A percentile compares a stretch with the other conserved stretches of the same genome.
These are phyloP conservation scores for Neofusicoccum sp. DNA, from an alignment of 2,329 filamentous ascomycete genomes.

Conservation along the genomic window DNA sequence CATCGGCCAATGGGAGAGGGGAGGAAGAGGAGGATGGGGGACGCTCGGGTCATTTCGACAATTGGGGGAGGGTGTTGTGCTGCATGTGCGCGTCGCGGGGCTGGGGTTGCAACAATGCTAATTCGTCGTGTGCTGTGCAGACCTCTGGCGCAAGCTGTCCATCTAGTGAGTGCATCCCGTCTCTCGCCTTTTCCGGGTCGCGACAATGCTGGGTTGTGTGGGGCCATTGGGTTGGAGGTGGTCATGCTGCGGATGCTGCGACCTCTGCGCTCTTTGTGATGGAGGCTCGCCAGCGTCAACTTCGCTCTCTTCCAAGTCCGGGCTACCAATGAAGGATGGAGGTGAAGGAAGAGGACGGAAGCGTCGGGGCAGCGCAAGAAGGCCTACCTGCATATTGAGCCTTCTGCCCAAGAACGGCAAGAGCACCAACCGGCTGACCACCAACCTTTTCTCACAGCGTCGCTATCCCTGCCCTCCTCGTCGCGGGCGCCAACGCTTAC, in stretches of 20 bases:
- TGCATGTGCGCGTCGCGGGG: neutral
- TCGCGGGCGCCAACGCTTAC: slow-evolving; percentile 80
- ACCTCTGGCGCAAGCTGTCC: slow-evolving; percentile 93
- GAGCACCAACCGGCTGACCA: neutral
- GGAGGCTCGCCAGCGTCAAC: neutral
- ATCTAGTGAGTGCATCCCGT: slow-evolving; percentile 73
- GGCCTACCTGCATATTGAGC: no score
- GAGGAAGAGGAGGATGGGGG: neutral
- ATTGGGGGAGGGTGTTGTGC: neutral
- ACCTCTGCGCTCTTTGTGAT: neutral
- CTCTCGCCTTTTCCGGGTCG: neutral
- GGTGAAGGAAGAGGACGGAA: neutral
- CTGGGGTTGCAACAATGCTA: neutral
- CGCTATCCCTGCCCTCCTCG: slow-evolving; percentile 71
- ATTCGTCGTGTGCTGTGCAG: slow-evolving; percentile 49
- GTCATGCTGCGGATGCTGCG: neutral
- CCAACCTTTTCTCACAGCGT: slow-evolving; percentile 57
- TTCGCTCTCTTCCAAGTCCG: no score
- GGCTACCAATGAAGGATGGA: neutral
- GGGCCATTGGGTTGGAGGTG: no score
- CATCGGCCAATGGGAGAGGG: slow-evolving; percentile 27
- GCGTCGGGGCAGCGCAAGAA: no score
- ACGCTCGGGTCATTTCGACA: neutral
- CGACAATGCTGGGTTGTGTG: neutral
- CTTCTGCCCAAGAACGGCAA: neutral